Evolutionary conservation across 2,329 filamentous ascomycete genomes (phyloP), one percentile per base, ranked within the genome.

Genomic region (Trichoderma hamatum): DNA sequence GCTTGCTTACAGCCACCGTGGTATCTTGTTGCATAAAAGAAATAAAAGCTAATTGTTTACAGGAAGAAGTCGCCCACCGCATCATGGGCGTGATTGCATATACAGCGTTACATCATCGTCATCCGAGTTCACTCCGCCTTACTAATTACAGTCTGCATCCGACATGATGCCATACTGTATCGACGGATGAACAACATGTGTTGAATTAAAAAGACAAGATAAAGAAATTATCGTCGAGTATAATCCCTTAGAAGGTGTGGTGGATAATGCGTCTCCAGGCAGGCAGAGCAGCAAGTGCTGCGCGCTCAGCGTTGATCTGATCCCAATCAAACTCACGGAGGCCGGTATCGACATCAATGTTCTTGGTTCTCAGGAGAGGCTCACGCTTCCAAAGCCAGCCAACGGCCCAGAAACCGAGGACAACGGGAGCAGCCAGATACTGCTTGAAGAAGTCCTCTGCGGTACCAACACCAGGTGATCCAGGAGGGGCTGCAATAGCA

Each of bases 311-410:
- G 76, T 89, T 85, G 79, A 90, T 89, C 51, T 81, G 80, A 13
- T 90, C 88, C 87, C 87, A 91, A 76, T 92, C 85, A 69, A 90
- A 83, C 78, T 88, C 85, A 72, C 89, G 85, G 69, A 89, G 85
- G 63, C 88, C 89, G 67, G 84, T 85, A 76, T 92, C 89, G 67
- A 92, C 83, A 73, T 92, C 90, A 72, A 93, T 91, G 71, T 91
- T 81, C 39, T 82, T 76, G 1, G 85, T 82, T 43, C 78, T 83
- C 70, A 90, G 80, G 85, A 87, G 91, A 26, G 85, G 85, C 60
- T 82, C 78, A 59, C 88, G 82, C 83, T 92, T 92, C 90, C 89
- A 92, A 71, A 87, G 56, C 76, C 86, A 92, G 3, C 89, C 88
- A 61, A 80, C 75, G 54, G 80, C 71, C 84, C 86, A 89, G 80